Conservation (phyloP, 2,329 filamentous ascomycete species). For the Fusarium sp. region DNA sequence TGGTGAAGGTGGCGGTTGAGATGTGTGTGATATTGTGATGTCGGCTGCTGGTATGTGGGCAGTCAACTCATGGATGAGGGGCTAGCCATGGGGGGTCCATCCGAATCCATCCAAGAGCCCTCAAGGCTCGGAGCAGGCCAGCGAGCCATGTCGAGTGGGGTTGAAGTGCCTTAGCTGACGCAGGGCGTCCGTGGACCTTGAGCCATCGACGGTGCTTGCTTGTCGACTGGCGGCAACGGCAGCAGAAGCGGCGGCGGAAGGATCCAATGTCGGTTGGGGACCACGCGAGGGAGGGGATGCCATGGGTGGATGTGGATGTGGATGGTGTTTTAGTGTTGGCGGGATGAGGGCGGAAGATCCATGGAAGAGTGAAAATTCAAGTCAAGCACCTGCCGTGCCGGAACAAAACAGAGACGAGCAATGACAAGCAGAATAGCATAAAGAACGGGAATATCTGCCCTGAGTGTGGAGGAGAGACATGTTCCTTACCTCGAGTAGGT, state of each 20-base stretch:
- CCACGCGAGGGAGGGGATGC: slow-evolving; percentile 23
- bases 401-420: not conserved
- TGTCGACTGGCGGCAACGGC: not conserved
- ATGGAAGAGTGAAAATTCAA: slow-evolving; percentile 21
- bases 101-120: slow-evolving; percentile 20
- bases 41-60: slow-evolving; percentile 37
- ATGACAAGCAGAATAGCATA: slow-evolving; percentile 1
- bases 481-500: slow-evolving; percentile 27
- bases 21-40: slow-evolving; percentile 35
- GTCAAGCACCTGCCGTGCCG: slow-evolving; percentile 10
- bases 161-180: slow-evolving; percentile 31
- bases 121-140: slow-evolving; percentile 7
- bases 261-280: slow-evolving; percentile 7
- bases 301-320: slow-evolving; percentile 2
- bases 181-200: slow-evolving; percentile 25
- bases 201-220: not conserved
- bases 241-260: not conserved
- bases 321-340: slow-evolving; percentile 27
- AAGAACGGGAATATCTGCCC: slow-evolving; percentile 3
- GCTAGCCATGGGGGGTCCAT: slow-evolving; percentile 35
- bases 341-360: slow-evolving; percentile 21
- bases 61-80: slow-evolving; percentile 42
- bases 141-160: slow-evolving; percentile 32
- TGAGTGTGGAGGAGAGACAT: slow-evolving; percentile 11
- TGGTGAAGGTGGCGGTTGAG: slow-evolving; percentile 24